These are phyloP conservation scores for Termitomyces sp. DNA, from an alignment of 768 basidiomycete species.

Conservation along the genomic window DNA sequence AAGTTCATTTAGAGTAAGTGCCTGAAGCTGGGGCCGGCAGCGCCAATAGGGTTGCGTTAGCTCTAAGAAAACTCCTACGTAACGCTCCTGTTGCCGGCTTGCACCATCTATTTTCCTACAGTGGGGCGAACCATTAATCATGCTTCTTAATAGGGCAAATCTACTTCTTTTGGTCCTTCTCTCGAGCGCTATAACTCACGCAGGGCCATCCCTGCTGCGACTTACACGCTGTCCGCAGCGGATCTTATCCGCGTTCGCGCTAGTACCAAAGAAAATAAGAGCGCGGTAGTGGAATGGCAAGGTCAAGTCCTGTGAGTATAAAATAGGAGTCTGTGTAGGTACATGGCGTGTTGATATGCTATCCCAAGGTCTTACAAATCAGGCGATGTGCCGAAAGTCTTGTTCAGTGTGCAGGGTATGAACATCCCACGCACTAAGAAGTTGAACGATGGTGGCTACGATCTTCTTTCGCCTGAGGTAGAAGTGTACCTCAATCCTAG, in stretches of 20 bases:
- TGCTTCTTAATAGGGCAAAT: background rate
- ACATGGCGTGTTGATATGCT: background rate
- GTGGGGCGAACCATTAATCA: background rate
- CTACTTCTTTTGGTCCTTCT: background rate
- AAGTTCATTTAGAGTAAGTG: too few species aligned
- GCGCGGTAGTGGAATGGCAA: conserved; percentile 18
- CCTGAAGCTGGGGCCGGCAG: too few species aligned
- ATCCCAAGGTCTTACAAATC: conserved; percentile 16
- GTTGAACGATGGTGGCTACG: conserved; percentile 15
- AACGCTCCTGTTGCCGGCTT: too few species aligned
- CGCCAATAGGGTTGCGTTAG: too few species aligned
- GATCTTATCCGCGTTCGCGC: conserved; percentile 18
- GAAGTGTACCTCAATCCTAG: conserved; percentile 19
- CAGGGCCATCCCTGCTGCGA: background rate
- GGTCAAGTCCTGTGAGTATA: conserved; percentile 18
- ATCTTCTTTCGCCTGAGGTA: conserved; percentile 16
- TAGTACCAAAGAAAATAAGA: conserved; percentile 16
- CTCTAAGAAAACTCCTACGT: too few species aligned
- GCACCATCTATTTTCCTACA: too few species aligned
- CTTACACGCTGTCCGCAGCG: background rate
- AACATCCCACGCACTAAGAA: conserved; percentile 17
- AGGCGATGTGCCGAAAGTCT: conserved; percentile 14
- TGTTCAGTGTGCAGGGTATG: conserved; percentile 20
- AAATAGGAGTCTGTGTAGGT: background rate
- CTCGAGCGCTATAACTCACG: background rate